These are phyloP conservation scores for Daedalea quercina DNA, from an alignment of 768 basidiomycete species.

Conservation along the genomic window DNA sequence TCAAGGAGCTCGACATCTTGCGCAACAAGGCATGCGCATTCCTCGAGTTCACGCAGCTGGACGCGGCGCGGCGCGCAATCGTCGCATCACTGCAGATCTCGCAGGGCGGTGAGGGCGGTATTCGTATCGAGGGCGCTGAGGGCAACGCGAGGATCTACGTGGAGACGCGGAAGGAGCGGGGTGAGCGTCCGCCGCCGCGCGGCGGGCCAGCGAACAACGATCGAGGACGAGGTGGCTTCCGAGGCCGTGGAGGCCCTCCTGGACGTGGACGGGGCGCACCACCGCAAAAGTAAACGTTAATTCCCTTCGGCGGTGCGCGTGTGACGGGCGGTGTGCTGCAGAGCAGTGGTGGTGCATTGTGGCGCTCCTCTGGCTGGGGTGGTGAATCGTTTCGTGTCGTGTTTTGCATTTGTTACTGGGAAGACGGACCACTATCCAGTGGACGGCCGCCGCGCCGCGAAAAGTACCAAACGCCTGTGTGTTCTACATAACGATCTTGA, in stretches of 20 bases:
- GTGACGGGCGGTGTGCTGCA: neutral
- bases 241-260: constrained; percentile 38
- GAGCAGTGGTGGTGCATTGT: neutral
- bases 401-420: neutral
- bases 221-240: constrained; percentile 43
- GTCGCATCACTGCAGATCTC: constrained; percentile 52
- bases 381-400: neutral
- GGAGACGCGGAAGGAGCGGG: constrained; percentile 88
- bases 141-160: constrained; percentile 60
- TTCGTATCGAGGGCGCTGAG: constrained; percentile 65
- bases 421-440: neutral
- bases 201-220: constrained; percentile 49
- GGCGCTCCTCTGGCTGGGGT: constrained; percentile 12
- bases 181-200: constrained; percentile 67
- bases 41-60: constrained; percentile 77
- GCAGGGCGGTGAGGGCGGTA: constrained; percentile 86
- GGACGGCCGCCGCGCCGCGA: neutral
- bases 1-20: constrained; percentile 88
- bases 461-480: constrained; percentile 6
- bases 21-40: constrained; percentile 89
- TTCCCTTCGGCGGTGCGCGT: neutral
- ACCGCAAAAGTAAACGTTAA: constrained; percentile 15
- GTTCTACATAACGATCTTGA: constrained; percentile 7
- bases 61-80: constrained; percentile 84
- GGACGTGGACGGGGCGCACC: constrained; percentile 34